Percentiles rank a stretch among this genome's conserved stretches.
These are phyloP conservation scores for Penicillium freii DNA, from an alignment of 2,329 filamentous ascomycete species.

Conservation along the genomic window DNA sequence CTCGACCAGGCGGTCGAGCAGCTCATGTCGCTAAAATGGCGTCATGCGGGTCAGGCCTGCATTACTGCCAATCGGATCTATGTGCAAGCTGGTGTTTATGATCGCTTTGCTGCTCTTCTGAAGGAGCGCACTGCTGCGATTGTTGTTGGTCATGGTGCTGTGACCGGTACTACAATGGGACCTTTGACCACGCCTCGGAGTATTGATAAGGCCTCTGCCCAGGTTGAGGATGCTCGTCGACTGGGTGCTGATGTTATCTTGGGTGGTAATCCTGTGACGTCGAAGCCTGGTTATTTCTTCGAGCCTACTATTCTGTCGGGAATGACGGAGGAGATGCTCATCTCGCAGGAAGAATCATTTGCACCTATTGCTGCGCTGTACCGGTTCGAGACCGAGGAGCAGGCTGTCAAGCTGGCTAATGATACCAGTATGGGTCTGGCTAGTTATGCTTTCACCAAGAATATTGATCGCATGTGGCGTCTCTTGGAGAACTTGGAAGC, in stretches of 20 bases:
- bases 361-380: slow-evolving; percentile 64
- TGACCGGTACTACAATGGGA: slow-evolving; percentile 57
- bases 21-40: slow-evolving; percentile 45
- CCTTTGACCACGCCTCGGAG: slow-evolving; percentile 58
- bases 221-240: slow-evolving; percentile 63
- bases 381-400: slow-evolving; percentile 64
- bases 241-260: slow-evolving; percentile 63
- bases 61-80: slow-evolving; percentile 48
- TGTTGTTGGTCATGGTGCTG: slow-evolving; percentile 60
- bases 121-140: slow-evolving; percentile 53
- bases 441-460: slow-evolving; percentile 67
- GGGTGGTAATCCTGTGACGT: slow-evolving; percentile 52
- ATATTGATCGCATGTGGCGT: slow-evolving; percentile 64
- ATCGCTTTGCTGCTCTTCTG: slow-evolving; percentile 56
- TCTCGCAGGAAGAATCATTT: slow-evolving; percentile 62
- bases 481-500: slow-evolving; percentile 66
- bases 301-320: slow-evolving; percentile 64
- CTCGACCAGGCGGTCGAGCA: slow-evolving; percentile 49
- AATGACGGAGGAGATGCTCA: slow-evolving; percentile 58
- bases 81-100: slow-evolving; percentile 46
- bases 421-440: slow-evolving; percentile 65
- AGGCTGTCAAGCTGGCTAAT: slow-evolving; percentile 60
- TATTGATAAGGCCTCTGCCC: slow-evolving; percentile 54
- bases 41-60: slow-evolving; percentile 47
- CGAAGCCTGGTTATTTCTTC: slow-evolving; percentile 66